These are phyloP conservation scores for Rhodomyrtus psidioides DNA, from an alignment of 441 rosid genomes.

Conservation along the genomic window DNA sequence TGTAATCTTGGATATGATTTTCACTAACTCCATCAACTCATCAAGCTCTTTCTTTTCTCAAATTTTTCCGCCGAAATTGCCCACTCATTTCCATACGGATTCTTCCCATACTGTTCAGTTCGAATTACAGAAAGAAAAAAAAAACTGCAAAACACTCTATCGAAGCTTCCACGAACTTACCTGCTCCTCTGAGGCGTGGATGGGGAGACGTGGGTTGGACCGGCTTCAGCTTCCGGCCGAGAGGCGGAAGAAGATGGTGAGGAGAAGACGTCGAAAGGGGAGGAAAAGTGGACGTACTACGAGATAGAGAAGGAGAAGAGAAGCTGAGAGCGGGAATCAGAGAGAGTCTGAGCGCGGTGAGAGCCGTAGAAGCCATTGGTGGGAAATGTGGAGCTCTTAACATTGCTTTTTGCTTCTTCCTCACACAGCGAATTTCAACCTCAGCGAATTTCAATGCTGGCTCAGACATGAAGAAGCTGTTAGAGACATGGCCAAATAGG, in stretches of 20 bases:
- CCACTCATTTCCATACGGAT: not conserved
- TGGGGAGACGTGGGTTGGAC: conserved; percentile 21
- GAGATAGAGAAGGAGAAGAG: conserved; percentile 19
- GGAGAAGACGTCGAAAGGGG: conserved; percentile 14
- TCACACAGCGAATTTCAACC: not conserved
- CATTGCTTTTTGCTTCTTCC: conserved; percentile 16
- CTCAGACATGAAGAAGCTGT: not conserved
- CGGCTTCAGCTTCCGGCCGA: not conserved
- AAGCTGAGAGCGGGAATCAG: conserved; percentile 21
- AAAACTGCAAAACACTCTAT: not conserved
- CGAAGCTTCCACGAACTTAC: not conserved
- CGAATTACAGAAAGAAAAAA: not conserved
- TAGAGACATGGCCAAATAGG: no score
- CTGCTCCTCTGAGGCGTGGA: conserved; percentile 15
- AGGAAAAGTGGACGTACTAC: conserved; percentile 18
- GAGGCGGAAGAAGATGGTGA: not conserved
- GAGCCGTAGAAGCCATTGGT: conserved; percentile 20
- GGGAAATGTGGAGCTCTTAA: conserved; percentile 33
- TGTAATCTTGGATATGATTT: no score
- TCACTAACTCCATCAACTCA: not conserved
- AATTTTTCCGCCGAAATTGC: not conserved
- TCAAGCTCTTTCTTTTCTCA: not conserved
- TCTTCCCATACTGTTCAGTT: not conserved
- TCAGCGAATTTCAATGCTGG: no score
- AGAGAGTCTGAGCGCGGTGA: conserved; percentile 29